These are phyloP conservation scores for Tieghemostelium lacteum DNA, from an alignment of 78 protist genomes.

Conservation along the genomic window DNA sequence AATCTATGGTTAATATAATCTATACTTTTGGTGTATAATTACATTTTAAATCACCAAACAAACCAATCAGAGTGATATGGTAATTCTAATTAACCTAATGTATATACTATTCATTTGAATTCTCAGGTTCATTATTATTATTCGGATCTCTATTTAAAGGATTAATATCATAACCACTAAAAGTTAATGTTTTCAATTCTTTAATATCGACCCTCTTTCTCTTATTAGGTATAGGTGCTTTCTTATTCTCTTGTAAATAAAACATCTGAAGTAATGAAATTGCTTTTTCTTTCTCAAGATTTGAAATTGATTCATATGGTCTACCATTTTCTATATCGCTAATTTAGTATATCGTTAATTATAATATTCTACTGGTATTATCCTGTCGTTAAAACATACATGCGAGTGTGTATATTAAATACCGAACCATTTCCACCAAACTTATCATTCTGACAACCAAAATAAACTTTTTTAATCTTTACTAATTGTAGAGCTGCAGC, in stretches of 20 bases:
- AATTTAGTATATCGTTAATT: background rate
- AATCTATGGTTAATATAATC: too few relatives aligned
- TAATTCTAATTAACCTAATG: too few relatives aligned
- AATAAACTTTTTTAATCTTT: constrained; percentile 39
- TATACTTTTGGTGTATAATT: too few relatives aligned
- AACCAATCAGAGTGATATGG: too few relatives aligned
- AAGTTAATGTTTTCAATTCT: background rate
- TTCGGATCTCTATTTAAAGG: too few relatives aligned
- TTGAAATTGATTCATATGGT: constrained; percentile 53
- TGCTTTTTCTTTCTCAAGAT: constrained; percentile 38
- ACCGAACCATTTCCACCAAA: constrained; percentile 79
- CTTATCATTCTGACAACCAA: constrained; percentile 72
- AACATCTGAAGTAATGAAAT: constrained; percentile 57
- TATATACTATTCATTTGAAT: too few relatives aligned
- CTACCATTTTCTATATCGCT: constrained; percentile 13
- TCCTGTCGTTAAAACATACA: background rate
- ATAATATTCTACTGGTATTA: too few relatives aligned
- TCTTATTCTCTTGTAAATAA: constrained; percentile 61
- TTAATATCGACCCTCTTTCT: constrained; percentile 66
- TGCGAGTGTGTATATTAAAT: background rate
- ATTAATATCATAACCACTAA: too few relatives aligned
- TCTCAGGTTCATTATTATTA: too few relatives aligned
- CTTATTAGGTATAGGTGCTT: constrained; percentile 75
- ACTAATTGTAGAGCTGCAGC: constrained; percentile 33
- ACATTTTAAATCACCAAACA: too few relatives aligned